Evolutionary conservation across 345 rosid genomes (phyloP), one percentile per base, ranked within the genome.

Genomic region (Limnanthes douglasii): DNA sequence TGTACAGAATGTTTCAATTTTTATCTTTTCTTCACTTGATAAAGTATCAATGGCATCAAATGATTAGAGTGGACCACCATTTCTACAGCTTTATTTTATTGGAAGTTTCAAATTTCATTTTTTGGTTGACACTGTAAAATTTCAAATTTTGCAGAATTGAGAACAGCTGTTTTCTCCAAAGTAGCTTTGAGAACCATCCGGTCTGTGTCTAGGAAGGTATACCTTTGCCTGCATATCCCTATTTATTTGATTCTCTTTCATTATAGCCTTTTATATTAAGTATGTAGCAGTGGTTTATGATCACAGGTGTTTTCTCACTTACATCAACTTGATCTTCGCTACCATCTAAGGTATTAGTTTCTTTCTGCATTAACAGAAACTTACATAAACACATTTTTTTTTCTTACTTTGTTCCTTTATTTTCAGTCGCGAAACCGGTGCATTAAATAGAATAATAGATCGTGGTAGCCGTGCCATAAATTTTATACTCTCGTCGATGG

Each of bases 391-490:
- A 16, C 21, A 15, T 44, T 51, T 21, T 19, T 28, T 48, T 31
- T 39, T 59, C 43, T 44, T 31, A 24, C 51, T 62, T 26, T 30
- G 16, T 47, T 37, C 5, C 17, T 26, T 19, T 22, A 28, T 61
- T 41, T 66, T 27, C 68, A 92, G 99, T 58, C 94, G 96, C 60
- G 93, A 92, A 71, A 92, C 99, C 19, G 99, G 99, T 39, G 99
- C 69, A 14, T 53, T 92, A 60, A 92, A 60, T 59, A 70, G 96
- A 62, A 92, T 69, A 28, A 92, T 85, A 30, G 99, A 92, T 57
- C 94, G 88, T 45, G 96, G 99, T 59, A 85, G 98, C 70, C 92
- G 96, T n/a, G 98, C 85, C n/a, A 90, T 90, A 43, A 90, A 85
- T 45, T 85, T 85, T 41, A 75, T 90, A 15, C 86, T 90, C 53